Evolutionary conservation across 2,329 filamentous ascomycete species (phyloP).

Genomic region (Ophiostoma sp.): DNA sequence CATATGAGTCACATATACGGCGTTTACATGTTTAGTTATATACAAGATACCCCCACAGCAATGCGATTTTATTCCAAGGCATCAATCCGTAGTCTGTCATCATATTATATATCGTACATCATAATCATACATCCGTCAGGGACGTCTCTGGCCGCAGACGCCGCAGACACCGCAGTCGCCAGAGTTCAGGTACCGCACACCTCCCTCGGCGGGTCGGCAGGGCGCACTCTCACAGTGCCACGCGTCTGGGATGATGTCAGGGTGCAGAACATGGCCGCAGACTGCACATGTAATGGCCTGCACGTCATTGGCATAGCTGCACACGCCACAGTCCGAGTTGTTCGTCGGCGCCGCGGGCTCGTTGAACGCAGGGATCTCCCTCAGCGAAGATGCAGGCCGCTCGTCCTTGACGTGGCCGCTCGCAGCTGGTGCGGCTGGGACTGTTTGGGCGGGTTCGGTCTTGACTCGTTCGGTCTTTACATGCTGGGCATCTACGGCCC

Average conservation of each 20-base stretch:
- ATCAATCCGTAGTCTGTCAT: not conserved
- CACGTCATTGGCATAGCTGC: conserved; percentile 59
- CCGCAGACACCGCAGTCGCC: conserved; percentile 66
- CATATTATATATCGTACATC: not conserved
- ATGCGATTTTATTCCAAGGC: not conserved
- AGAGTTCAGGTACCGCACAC: conserved; percentile 58
- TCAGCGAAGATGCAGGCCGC: not conserved
- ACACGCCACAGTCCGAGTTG: conserved; percentile 49
- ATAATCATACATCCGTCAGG: not conserved
- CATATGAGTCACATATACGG: not conserved
- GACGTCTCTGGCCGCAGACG: conserved; percentile 50
- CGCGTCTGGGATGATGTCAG: conserved; percentile 45
- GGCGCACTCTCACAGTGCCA: conserved; percentile 57
- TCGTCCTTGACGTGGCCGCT: not conserved
- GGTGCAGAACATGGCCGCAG: conserved; percentile 64
- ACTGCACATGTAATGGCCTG: conserved; percentile 56
- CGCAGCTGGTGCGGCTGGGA: no score
- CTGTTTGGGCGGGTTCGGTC: no score
- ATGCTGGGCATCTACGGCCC: no score
- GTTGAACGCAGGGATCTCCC: not conserved
- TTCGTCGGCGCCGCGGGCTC: not conserved
- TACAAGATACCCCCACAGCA: not conserved
- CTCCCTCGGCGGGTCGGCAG: conserved; percentile 48
- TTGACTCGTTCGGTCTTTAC: no score
- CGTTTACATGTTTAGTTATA: not conserved